Conservation (phyloP, 2,329 filamentous ascomycete genomes). For the Diplodia seriata region DNA sequence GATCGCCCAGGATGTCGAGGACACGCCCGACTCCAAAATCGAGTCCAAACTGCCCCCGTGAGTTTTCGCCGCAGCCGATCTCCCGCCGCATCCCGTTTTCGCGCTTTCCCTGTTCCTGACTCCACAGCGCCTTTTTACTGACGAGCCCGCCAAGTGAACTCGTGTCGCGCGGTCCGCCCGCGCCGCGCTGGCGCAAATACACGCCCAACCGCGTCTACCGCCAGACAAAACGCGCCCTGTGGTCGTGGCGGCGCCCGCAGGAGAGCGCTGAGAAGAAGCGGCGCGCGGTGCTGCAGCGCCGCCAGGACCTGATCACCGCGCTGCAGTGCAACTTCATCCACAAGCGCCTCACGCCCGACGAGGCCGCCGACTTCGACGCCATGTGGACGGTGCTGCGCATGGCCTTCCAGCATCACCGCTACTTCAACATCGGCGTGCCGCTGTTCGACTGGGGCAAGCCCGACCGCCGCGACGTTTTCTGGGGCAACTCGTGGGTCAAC, state of each 20-base stretch:
- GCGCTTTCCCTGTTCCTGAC: conserved; percentile 5
- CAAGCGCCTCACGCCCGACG: conserved; percentile 34
- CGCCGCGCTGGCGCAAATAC: conserved; percentile 21
- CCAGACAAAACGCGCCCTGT: conserved; percentile 24
- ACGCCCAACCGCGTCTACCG: conserved; percentile 30
- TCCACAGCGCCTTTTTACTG: not conserved
- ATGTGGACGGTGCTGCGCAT: conserved; percentile 43
- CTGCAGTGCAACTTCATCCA: conserved; percentile 29
- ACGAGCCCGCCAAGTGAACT: conserved; percentile 11
- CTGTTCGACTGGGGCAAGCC: conserved; percentile 37
- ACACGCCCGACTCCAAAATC: conserved; percentile 33
- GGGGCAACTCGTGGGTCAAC: conserved; percentile 43
- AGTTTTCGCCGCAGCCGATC: not conserved
- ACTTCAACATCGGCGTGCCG: conserved; percentile 40
- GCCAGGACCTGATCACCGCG: conserved; percentile 37
- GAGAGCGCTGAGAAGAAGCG: conserved; percentile 28
- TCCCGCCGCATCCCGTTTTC: not conserved
- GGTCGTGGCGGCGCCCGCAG: conserved; percentile 30
- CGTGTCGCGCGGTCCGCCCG: conserved; percentile 2
- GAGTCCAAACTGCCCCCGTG: conserved; percentile 30
- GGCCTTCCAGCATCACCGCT: conserved; percentile 40
- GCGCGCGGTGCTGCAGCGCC: conserved; percentile 22
- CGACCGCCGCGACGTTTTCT: conserved; percentile 31
- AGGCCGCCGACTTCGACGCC: conserved; percentile 42
- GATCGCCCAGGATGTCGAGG: conserved; percentile 39